Evolutionary conservation across 2,329 filamentous ascomycete species (phyloP).

Genomic region (Colletotrichum graminicola): DNA sequence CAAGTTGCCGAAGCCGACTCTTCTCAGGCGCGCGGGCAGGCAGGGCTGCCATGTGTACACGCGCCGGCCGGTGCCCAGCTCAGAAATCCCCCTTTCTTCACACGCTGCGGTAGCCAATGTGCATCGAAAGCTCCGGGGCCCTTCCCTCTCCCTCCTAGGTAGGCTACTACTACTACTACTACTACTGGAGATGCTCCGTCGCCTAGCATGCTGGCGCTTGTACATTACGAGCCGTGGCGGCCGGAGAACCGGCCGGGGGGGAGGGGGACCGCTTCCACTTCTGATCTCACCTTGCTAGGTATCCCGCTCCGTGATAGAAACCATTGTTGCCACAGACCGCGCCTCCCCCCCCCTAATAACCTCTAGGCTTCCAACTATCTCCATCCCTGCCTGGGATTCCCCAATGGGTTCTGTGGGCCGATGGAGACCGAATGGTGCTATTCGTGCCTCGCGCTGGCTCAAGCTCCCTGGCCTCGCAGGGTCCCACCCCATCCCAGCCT

Average conservation of each 20-base stretch:
- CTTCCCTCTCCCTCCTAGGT: not conserved
- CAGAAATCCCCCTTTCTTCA: constrained; percentile 8
- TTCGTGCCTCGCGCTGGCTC: constrained; percentile 20
- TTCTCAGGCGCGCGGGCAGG: not conserved
- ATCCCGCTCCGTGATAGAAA: constrained; percentile 4
- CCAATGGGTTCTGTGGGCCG: constrained; percentile 6
- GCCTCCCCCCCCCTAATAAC: constrained; percentile 3
- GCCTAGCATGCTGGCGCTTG: not conserved
- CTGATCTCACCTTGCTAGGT: not conserved
- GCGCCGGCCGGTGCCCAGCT: not conserved
- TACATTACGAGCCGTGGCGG: not conserved
- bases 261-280: not conserved
- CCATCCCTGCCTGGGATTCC: constrained; percentile 1
- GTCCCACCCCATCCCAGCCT: constrained; percentile 16
- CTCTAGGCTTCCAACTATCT: not conserved
- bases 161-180: no score
- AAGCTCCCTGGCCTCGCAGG: constrained; percentile 32
- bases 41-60: constrained; percentile 3
- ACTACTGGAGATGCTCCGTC: not conserved
- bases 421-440: not conserved
- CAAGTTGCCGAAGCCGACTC: constrained; percentile 31
- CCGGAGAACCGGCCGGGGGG: constrained; percentile 16
- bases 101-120: constrained; percentile 7
- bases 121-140: constrained; percentile 10
- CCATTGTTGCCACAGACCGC: constrained; percentile 24